Evolutionary conservation across 768 basidiomycete genomes (phyloP), one percentile per base, ranked within the genome.

Genomic region (Lentinula lateritia): DNA sequence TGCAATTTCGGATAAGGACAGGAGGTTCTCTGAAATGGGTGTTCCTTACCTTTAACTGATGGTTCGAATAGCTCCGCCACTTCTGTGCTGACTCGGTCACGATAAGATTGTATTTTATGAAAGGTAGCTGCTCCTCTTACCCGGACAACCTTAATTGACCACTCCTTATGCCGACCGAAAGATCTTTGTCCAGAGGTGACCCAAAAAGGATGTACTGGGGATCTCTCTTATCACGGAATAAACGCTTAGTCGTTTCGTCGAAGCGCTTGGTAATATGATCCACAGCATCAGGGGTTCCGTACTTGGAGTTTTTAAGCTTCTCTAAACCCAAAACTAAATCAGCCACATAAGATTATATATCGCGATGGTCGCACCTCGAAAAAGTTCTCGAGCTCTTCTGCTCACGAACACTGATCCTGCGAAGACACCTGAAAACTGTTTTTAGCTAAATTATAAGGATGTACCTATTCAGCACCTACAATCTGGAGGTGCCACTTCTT

Each of bases 361-460:
- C 1, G 8, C 20, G 9, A 9, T 7, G 46, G 46, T 20, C 18
- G 18, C 62, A 87, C 90, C 86, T 75, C 86, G 86, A 20, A 92
- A 73, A 66, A 91, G 90, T 52, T 83, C 83, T 65, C 89, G 75
- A 12, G 90, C 89, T 46, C 90, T 75, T 58, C 89, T 79, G 69
- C 88, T 90, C 34, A 92, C 90, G 68, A 92, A 92, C 13, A 92
- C 88, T 5, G 90, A 91, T 28, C 90, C 90, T 50, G 89, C 88
- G 71, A 92, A 92, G 43, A 91, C 83, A 71, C 87, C 87, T 89
- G 66, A n/a, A 54, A 6, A 43, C 23, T 18, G 6, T 7, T 43
- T 18, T 38, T 63, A 54, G 42, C 36, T 45, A 50, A 15, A 38
- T 23, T 61, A 28, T 23, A 57, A 8, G 7, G 5, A 55, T 36